These are phyloP conservation scores for Colletotrichum agaves DNA, from an alignment of 2,329 filamentous ascomycete genomes.

Conservation along the genomic window DNA sequence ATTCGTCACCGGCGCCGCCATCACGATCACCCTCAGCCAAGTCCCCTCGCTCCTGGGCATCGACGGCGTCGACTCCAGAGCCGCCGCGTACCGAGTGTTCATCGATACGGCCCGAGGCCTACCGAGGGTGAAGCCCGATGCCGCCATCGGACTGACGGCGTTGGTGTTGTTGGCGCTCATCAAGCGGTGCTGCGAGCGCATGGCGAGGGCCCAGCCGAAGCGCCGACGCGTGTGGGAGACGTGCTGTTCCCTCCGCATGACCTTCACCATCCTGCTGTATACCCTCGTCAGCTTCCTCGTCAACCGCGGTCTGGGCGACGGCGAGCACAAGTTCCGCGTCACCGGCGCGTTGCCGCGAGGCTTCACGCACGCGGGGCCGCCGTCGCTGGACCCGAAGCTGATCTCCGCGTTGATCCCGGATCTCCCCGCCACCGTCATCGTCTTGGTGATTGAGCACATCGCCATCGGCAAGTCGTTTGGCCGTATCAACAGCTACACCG, in stretches of 20 bases:
- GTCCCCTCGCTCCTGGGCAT: conserved; percentile 63
- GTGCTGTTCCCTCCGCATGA: conserved; percentile 77
- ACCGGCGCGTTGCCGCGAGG: conserved; percentile 62
- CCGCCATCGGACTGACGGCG: conserved; percentile 78
- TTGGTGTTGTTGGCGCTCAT: conserved; percentile 75
- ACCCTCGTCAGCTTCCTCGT: conserved; percentile 78
- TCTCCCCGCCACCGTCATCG: conserved; percentile 78
- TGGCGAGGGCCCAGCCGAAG: conserved; percentile 70
- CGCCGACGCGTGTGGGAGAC: conserved; percentile 77
- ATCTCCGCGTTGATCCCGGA: conserved; percentile 68
- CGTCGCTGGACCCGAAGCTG: conserved; percentile 64
- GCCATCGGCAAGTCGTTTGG: conserved; percentile 87
- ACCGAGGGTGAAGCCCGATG: conserved; percentile 68
- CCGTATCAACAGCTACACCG: conserved; percentile 80
- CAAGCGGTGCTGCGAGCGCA: conserved; percentile 60
- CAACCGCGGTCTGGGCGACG: conserved; percentile 63
- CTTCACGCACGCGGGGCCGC: conserved; percentile 72
- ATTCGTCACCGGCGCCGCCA: conserved; percentile 64
- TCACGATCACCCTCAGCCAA: conserved; percentile 63
- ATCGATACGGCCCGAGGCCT: conserved; percentile 62
- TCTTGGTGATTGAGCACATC: conserved; percentile 84
- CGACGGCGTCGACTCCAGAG: conserved; percentile 59
- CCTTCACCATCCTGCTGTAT: conserved; percentile 80
- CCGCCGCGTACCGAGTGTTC: conserved; percentile 59
- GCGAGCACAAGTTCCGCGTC: conserved; percentile 67